These are phyloP conservation scores for Acanthamoeba pearcei DNA, from an alignment of 208 protist species.

Conservation along the genomic window DNA sequence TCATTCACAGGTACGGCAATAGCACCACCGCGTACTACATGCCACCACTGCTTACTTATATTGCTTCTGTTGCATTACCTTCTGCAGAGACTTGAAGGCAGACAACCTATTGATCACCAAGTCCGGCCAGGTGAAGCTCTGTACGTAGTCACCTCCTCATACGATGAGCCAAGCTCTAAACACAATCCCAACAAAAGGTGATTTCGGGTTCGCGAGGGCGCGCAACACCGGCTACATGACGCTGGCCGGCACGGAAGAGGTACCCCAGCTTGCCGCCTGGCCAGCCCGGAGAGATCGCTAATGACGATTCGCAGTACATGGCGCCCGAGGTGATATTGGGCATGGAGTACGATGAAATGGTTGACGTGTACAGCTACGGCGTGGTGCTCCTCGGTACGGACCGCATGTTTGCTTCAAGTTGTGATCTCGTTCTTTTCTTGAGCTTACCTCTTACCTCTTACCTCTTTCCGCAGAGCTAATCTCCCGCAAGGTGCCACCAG, in stretches of 20 bases:
- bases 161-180: not conserved
- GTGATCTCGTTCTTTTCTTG: no score
- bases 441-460: not conserved
- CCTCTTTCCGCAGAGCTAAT: not conserved
- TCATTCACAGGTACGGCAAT: conserved; percentile 1
- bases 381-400: not conserved
- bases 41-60: not conserved
- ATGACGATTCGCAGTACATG: not conserved
- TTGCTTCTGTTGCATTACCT: no score
- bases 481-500: not conserved
- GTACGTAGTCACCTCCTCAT: not conserved
- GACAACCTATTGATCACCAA: conserved; percentile 49
- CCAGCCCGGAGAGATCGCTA: no score
- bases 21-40: no score
- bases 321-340: conserved; percentile 33
- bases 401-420: not conserved
- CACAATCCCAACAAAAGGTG: not conserved
- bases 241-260: not conserved
- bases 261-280: not conserved
- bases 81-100: conserved; percentile 23
- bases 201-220: not conserved
- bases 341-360: conserved; percentile 1
- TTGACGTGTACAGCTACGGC: not conserved
- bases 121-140: conserved; percentile 1
- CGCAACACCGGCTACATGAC: not conserved